Percentiles rank a stretch among this genome's conserved stretches.
phyloP scores from a whole-genome alignment of 2,329 filamentous ascomycete species.

The Talaromyces atroroseus region DNA sequence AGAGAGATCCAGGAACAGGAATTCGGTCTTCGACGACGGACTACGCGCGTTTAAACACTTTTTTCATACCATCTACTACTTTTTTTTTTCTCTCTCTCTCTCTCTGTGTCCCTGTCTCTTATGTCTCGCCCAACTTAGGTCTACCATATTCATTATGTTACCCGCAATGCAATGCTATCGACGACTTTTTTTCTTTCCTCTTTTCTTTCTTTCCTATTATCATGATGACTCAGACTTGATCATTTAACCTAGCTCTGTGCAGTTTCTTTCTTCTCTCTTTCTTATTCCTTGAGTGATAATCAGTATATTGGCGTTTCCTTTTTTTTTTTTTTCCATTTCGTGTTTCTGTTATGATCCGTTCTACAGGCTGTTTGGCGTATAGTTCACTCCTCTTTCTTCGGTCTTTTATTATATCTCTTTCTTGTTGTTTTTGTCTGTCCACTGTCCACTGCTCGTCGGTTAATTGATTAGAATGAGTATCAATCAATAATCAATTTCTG shows the following conservation, averaged over 20 bases:
- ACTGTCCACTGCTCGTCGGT: too few species aligned
- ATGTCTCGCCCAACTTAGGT: not conserved
- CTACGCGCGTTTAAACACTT: conserved; percentile 15
- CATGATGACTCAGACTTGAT: not conserved
- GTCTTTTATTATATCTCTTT: not conserved
- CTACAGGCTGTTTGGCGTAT: not conserved
- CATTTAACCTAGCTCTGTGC: not conserved
- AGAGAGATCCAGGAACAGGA: conserved; percentile 43
- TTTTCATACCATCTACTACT: not conserved
- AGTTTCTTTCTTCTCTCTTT: not conserved
- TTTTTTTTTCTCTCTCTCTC: not conserved
- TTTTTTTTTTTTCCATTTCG: not conserved
- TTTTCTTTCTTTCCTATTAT: not conserved
- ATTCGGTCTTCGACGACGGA: conserved; percentile 38
- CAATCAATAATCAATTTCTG: too few species aligned
- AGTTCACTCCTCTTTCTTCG: not conserved
- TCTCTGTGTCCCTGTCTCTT: not conserved
- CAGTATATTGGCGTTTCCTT: not conserved
- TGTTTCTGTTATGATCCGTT: not conserved
- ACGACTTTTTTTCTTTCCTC: not conserved
- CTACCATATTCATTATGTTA: not conserved
- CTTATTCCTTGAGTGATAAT: not conserved
- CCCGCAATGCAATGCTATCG: not conserved
- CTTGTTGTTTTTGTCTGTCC: too few species aligned
- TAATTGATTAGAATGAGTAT: too few species aligned